A percentile compares a stretch with the other conserved stretches of the same genome.
Conservation (phyloP, 805 yeast genomes). For the Barnettozyma pratensis region DNA sequence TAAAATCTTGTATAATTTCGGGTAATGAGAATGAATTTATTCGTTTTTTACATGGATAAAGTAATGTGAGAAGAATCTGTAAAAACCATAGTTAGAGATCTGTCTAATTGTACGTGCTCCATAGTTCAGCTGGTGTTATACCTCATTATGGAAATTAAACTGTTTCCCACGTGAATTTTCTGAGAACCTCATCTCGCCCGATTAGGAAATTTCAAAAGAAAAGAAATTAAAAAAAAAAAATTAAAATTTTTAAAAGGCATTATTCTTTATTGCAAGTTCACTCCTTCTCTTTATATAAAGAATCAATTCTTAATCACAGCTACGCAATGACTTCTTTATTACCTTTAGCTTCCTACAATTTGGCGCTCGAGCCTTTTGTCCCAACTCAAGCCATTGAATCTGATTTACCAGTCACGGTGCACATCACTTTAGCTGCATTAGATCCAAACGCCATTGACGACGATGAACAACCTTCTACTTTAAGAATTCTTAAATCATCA, state of each 20-base stretch:
- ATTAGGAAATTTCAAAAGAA: conserved; percentile 25
- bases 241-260: conserved; percentile 4
- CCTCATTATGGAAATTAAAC: no score
- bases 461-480: conserved; percentile 77
- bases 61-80: background rate
- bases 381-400: conserved; percentile 85
- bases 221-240: conserved; percentile 5
- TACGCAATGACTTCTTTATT: conserved; percentile 58
- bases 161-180: background rate
- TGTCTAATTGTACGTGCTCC: no score
- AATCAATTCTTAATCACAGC: background rate
- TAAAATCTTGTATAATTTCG: conserved; percentile 21
- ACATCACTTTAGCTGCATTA: conserved; percentile 91
- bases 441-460: conserved; percentile 87
- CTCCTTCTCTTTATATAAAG: no score
- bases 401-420: conserved; percentile 83
- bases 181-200: conserved; percentile 15
- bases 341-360: conserved; percentile 83
- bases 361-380: conserved; percentile 79
- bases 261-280: background rate
- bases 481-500: conserved; percentile 69
- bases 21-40: conserved; percentile 18
- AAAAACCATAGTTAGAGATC: no score
- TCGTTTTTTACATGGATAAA: conserved; percentile 18
- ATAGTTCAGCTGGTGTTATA: no score